Conservation (phyloP, 108 stramenopile genomes). For the Cylindrotheca closterium region DNA sequence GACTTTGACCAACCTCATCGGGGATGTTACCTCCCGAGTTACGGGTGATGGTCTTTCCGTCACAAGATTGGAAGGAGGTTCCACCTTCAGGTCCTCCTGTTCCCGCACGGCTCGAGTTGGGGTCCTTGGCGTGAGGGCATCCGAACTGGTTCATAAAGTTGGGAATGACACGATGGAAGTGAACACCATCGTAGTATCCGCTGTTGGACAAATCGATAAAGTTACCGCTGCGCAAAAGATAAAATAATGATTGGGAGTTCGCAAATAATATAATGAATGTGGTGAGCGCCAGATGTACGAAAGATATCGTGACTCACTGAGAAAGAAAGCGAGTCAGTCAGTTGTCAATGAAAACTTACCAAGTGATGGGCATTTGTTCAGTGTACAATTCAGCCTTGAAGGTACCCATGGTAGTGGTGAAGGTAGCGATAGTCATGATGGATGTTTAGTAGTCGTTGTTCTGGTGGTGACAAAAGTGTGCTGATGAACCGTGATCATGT, state of each 20-base stretch:
- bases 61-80: slow-evolving; percentile 35
- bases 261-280: neutral
- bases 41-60: slow-evolving; percentile 38
- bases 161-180: slow-evolving; percentile 64
- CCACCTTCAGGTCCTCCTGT: slow-evolving; percentile 53
- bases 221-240: slow-evolving; percentile 28
- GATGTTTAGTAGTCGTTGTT: too few species aligned
- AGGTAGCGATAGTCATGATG: slow-evolving; percentile 52
- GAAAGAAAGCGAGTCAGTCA: slow-evolving; percentile 32
- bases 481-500: too few species aligned
- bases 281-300: neutral
- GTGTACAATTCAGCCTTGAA: slow-evolving; percentile 69
- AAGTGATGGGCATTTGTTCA: slow-evolving; percentile 60
- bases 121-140: slow-evolving; percentile 60
- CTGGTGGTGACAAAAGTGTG: neutral
- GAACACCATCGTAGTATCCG: slow-evolving; percentile 69
- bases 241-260: neutral
- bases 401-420: slow-evolving; percentile 59
- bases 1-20: slow-evolving; percentile 50
- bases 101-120: slow-evolving; percentile 50
- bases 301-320: neutral
- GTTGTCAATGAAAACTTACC: slow-evolving; percentile 40
- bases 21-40: slow-evolving; percentile 54
- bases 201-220: slow-evolving; percentile 65
- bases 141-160: slow-evolving; percentile 66